A percentile compares a stretch with the other conserved stretches of the same genome.
phyloP scores from a whole-genome alignment of 208 protist genomes.

The Acanthamoeba rhysodes region DNA sequence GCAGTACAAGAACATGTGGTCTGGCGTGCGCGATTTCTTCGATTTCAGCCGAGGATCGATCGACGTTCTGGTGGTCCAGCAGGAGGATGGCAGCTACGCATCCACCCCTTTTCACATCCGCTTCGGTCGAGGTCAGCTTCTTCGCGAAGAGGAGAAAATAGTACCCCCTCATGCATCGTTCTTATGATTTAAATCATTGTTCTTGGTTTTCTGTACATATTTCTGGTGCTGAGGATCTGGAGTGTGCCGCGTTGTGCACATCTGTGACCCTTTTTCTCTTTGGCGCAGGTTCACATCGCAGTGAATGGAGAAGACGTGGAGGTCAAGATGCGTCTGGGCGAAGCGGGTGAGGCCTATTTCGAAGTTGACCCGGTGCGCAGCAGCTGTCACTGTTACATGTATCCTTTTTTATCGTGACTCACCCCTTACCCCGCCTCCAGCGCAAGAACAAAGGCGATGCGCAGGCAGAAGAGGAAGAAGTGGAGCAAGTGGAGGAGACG shows the following conservation, averaged over 20 bases:
- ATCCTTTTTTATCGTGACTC: not conserved
- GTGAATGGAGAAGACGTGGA: constrained; percentile 95
- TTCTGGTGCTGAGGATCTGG: not conserved
- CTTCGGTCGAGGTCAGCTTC: constrained; percentile 96
- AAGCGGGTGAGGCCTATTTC: constrained; percentile 96
- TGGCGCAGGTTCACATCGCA: constrained; percentile 91
- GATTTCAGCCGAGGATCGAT: constrained; percentile 93
- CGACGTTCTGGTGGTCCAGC: constrained; percentile 97
- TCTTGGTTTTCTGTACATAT: not conserved
- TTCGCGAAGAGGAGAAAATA: constrained; percentile 95
- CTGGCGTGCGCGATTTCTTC: constrained; percentile 50
- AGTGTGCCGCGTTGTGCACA: not conserved
- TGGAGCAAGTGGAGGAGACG: not conserved
- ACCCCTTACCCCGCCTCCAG: not conserved
- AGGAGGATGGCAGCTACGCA: constrained; percentile 95
- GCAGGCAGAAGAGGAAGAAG: not conserved
- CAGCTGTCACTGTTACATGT: not conserved
- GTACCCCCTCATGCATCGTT: not conserved
- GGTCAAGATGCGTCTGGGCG: constrained; percentile 97
- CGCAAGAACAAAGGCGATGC: not conserved
- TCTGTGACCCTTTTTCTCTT: not conserved
- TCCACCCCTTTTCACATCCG: constrained; percentile 98
- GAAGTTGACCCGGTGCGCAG: constrained; percentile 84
- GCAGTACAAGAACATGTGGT: constrained; percentile 10
- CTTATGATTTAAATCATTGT: not conserved